A percentile compares a stretch with the other conserved stretches of the same genome.
phyloP scores from a whole-genome alignment of 2,329 filamentous ascomycete genomes.

The Allantophomopsis lycopodina region DNA sequence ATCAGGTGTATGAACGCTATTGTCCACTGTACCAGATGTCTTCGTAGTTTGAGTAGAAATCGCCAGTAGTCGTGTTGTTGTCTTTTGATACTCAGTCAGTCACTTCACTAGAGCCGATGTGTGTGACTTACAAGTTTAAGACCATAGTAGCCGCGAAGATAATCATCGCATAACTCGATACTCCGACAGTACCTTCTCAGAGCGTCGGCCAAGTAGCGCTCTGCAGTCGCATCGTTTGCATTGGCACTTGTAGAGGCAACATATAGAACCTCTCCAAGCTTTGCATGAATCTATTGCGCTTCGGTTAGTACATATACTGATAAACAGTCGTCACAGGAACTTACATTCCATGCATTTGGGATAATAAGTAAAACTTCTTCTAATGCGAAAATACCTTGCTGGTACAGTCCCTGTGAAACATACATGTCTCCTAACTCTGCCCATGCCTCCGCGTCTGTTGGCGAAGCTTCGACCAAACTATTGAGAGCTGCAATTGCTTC shows the following conservation, averaged over 20 bases:
- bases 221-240: conserved; percentile 21
- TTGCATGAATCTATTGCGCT: conserved; percentile 61
- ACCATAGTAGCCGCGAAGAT: conserved; percentile 85
- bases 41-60: conserved; percentile 28
- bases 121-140: conserved; percentile 54
- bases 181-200: conserved; percentile 80
- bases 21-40: conserved; percentile 27
- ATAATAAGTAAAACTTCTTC: conserved; percentile 81
- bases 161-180: conserved; percentile 87
- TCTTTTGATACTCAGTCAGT: neutral
- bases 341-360: conserved; percentile 91
- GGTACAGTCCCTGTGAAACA: conserved; percentile 60
- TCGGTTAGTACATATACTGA: conserved; percentile 13
- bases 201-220: conserved; percentile 53
- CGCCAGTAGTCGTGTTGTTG: conserved; percentile 23
- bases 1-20: conserved; percentile 38
- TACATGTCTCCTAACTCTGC: conserved; percentile 84
- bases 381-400: conserved; percentile 74
- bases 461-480: conserved; percentile 65
- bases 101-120: neutral
- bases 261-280: conserved; percentile 71
- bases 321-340: conserved; percentile 17
- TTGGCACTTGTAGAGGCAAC: conserved; percentile 30
- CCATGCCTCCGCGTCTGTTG: conserved; percentile 90
- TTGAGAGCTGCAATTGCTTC: conserved; percentile 68